These are phyloP conservation scores for Simplicillium sp. DNA, from an alignment of 2,329 filamentous ascomycete genomes.

Conservation along the genomic window DNA sequence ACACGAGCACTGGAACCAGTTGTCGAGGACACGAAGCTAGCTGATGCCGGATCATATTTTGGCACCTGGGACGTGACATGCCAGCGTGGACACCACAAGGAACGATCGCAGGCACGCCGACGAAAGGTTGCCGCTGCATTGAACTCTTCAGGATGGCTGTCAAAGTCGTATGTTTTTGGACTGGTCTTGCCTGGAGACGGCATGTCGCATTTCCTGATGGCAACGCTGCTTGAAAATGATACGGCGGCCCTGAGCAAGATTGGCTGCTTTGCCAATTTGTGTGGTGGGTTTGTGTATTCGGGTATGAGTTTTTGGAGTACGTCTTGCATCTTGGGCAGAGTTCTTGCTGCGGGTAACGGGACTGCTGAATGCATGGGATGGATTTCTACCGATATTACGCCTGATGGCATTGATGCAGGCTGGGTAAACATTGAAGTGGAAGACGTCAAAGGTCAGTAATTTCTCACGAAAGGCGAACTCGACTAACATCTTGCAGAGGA, in stretches of 20 bases:
- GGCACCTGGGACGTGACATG: conserved; percentile 26
- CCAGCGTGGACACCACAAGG: conserved; percentile 17
- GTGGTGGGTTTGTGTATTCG: conserved; percentile 53
- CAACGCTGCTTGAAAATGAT: conserved; percentile 56
- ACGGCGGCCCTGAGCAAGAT: conserved; percentile 46
- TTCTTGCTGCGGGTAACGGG: conserved; percentile 52
- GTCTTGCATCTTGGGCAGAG: conserved; percentile 53
- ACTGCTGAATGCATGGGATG: conserved; percentile 57
- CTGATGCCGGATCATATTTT: conserved; percentile 29
- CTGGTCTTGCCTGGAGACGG: conserved; percentile 56
- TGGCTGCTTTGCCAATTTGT: conserved; percentile 52
- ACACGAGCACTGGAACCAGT: conserved; percentile 6
- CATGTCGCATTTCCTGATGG: conserved; percentile 55
- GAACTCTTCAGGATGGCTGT: conserved; percentile 55
- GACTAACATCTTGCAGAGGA: conserved; percentile 28
- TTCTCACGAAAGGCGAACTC: neutral
- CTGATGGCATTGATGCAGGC: conserved; percentile 39
- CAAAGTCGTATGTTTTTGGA: conserved; percentile 58
- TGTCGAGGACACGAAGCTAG: neutral
- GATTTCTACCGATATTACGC: conserved; percentile 52
- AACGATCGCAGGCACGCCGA: conserved; percentile 29
- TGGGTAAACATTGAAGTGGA: conserved; percentile 52
- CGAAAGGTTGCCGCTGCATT: conserved; percentile 48
- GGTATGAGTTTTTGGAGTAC: conserved; percentile 63
- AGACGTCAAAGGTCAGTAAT: conserved; percentile 37